phyloP scores from a whole-genome alignment of 2,329 filamentous ascomycete genomes.

The Dryadomyces quercivorus region DNA sequence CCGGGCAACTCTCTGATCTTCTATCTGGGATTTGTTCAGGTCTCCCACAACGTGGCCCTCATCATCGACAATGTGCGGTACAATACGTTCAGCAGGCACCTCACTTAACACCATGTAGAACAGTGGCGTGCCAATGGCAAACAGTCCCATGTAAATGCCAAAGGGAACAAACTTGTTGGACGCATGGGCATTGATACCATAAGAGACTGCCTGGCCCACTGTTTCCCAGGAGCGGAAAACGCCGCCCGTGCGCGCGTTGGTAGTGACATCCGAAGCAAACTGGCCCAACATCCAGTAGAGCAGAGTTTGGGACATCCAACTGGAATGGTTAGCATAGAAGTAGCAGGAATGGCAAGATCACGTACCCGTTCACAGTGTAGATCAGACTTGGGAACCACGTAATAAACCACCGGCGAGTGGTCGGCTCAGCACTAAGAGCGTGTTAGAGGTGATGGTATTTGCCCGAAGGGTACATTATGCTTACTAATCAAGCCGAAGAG shows the following conservation, averaged over 20 bases:
- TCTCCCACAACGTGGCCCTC: not conserved
- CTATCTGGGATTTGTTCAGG: not conserved
- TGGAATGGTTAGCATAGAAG: not conserved
- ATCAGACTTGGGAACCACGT: not conserved
- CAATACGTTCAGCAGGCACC: not conserved
- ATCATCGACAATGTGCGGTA: not conserved
- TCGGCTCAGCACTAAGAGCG: not conserved
- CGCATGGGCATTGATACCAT: not conserved
- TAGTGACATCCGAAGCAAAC: not conserved
- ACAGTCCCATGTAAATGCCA: constrained; percentile 2
- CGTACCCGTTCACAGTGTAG: not conserved
- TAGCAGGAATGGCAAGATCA: not conserved
- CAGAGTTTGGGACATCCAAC: not conserved
- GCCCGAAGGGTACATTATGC: not conserved
- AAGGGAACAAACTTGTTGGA: constrained; percentile 3
- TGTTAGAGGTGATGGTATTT: not conserved
- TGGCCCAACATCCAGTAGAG: not conserved
- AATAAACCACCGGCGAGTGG: not conserved
- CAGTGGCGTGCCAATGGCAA: not conserved
- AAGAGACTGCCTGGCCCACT: not conserved
- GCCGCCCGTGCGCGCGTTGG: not conserved
- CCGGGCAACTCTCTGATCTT: not conserved
- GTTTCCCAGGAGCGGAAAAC: constrained; percentile 1
- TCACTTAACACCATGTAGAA: not conserved
- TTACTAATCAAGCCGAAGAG: not conserved